A percentile compares a stretch with the other conserved stretches of the same genome.
Conservation (phyloP, 768 basidiomycete genomes). For the Agaricus subrufescens region DNA sequence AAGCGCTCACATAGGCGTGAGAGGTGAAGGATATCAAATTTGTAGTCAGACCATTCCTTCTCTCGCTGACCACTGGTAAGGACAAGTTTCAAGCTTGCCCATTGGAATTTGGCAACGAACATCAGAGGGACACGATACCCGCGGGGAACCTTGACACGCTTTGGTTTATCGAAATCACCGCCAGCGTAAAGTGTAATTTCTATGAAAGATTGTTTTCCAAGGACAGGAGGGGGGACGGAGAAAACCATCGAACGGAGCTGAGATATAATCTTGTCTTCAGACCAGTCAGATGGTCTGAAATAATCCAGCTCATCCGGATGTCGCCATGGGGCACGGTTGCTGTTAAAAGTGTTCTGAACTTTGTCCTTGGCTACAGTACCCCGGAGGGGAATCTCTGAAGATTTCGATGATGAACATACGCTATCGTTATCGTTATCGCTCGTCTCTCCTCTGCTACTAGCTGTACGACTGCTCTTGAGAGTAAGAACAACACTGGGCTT, state of each 20-base stretch:
- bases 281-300: constrained; percentile 26
- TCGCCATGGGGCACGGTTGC: constrained; percentile 22
- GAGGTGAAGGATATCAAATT: constrained; percentile 40
- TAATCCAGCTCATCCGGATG: constrained; percentile 38
- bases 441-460: background rate
- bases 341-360: background rate
- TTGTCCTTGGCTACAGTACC: constrained; percentile 1
- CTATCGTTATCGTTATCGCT: constrained; percentile 9
- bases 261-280: constrained; percentile 27
- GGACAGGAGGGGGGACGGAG: constrained; percentile 27
- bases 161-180: constrained; percentile 8
- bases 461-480: background rate
- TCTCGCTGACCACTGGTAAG: constrained; percentile 26
- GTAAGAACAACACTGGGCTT: constrained; percentile 4
- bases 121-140: constrained; percentile 40
- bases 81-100: constrained; percentile 37
- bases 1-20: constrained; percentile 32
- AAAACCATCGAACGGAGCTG: constrained; percentile 31
- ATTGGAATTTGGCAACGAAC: constrained; percentile 41
- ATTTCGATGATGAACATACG: constrained; percentile 8
- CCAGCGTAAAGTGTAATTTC: constrained; percentile 16
- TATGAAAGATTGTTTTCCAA: constrained; percentile 10
- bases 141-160: constrained; percentile 21
- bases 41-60: constrained; percentile 36
- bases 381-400: constrained; percentile 1